phyloP scores from a whole-genome alignment of 768 basidiomycete genomes.

The Mycena galericulata region DNA sequence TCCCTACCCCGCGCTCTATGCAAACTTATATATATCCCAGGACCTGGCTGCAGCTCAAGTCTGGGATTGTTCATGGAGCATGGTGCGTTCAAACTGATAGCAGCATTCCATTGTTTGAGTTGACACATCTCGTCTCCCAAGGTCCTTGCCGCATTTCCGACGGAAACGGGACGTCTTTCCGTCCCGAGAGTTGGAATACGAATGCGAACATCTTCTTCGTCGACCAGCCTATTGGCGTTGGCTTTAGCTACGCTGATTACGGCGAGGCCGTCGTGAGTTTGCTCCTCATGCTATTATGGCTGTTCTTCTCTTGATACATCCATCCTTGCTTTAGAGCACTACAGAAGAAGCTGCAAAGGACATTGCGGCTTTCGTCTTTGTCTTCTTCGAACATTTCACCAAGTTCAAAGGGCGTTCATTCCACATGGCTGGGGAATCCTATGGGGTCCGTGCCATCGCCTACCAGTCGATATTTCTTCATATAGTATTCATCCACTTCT shows the following conservation, averaged over 20 bases:
- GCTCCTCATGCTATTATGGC: too few species aligned
- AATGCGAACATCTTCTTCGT: constrained; percentile 74
- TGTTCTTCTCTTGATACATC: neutral
- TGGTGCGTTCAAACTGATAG: constrained; percentile 47
- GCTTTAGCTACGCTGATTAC: constrained; percentile 73
- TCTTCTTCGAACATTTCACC: constrained; percentile 81
- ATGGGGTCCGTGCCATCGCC: too few species aligned
- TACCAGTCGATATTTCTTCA: constrained; percentile 29
- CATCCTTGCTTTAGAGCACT: neutral
- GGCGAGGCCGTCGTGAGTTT: constrained; percentile 71
- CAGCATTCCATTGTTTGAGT: neutral
- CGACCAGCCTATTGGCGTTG: constrained; percentile 71
- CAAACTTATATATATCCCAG: constrained; percentile 29
- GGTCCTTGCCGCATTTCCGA: constrained; percentile 78
- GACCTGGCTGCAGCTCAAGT: constrained; percentile 57
- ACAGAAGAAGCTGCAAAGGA: constrained; percentile 51
- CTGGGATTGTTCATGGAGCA: constrained; percentile 80
- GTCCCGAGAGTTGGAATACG: constrained; percentile 76
- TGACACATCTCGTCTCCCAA: constrained; percentile 28
- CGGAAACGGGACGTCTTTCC: constrained; percentile 61
- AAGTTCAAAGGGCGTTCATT: constrained; percentile 75
- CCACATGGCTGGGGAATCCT: constrained; percentile 71
- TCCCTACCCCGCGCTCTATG: too few species aligned
- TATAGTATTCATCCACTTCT: neutral
- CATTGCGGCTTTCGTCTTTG: constrained; percentile 74